Conservation (phyloP, 106 monocot genomes). For the Dendrobium catenatum region DNA sequence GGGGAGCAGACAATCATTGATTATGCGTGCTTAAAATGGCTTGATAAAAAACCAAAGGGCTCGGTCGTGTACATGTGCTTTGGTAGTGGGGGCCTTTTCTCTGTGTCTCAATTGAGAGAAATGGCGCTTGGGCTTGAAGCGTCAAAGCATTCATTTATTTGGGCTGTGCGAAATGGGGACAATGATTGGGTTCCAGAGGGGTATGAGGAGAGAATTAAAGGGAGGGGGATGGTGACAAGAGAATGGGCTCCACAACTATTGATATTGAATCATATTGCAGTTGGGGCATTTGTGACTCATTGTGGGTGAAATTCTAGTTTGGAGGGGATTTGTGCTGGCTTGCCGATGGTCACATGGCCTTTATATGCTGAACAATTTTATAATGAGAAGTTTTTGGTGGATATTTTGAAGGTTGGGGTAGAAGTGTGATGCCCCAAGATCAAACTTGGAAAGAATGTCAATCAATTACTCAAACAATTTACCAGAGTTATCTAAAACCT, state of each 20-base stretch:
- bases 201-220: too few species aligned
- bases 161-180: not conserved
- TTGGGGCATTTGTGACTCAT: conserved; percentile 25
- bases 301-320: conserved; percentile 66
- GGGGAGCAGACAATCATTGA: not conserved
- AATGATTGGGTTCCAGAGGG: too few species aligned
- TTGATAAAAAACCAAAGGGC: conserved; percentile 10
- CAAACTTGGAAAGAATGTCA: too few species aligned
- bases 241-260: too few species aligned
- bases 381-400: conserved; percentile 37
- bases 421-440: too few species aligned
- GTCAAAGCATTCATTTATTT: not conserved
- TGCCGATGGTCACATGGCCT: conserved; percentile 49
- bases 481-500: too few species aligned
- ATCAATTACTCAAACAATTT: too few species aligned
- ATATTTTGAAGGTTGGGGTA: conserved; percentile 28
- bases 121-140: not conserved
- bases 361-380: conserved; percentile 48
- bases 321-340: conserved; percentile 32
- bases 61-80: conserved; percentile 25
- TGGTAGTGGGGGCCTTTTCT: conserved; percentile 3
- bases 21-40: conserved; percentile 13
- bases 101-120: not conserved
- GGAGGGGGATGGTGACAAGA: too few species aligned
- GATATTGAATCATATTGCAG: too few species aligned